Evolutionary conservation across 768 basidiomycete species (phyloP), one percentile per base, ranked within the genome.

Genomic region (Piloderma croceum): DNA sequence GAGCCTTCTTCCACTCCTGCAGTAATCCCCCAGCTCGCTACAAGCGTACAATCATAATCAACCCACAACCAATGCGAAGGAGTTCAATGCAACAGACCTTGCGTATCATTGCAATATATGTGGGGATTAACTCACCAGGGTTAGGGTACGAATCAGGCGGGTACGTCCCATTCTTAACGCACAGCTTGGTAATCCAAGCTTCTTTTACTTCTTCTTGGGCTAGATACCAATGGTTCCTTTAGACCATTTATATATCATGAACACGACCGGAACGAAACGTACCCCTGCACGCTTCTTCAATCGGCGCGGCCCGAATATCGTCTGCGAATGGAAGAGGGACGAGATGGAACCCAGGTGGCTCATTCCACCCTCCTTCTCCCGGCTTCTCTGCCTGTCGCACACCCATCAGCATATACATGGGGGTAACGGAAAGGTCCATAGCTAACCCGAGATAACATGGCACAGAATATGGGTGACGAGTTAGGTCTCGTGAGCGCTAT

Each of bases 101-200:
- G n/a, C n/a, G 27, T 29, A 9, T 15, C 27, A 29, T 9, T 15
- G 9, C 27, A 29, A 29, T 29, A 29, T 39, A 17, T 7, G 1
- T 27, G 20, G 39, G 39, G 20, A 24, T 11, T 35, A 22, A 58
- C 79, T 55, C 48, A 94, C 94, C 76, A 49, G 96, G 96, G 62
- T 98, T 91, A 11, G 86, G 88, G 58, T 86, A 86, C 20, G 83
- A 80, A 58, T 91, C 89, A 4, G 92, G 90, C n/a, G 80, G 73
- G 63, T 96, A 98, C 45, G 76, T 59, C 40, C 85, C 84, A 36
- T 81, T 79, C 60, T 84, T 84, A 42, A 91, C 71, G 21, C 74
- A 77, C 18, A 94, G 64, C 61, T 90, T 88, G 52, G 79, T 77
- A 33, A 98, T 78, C 73, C 86, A 83, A 25, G 73, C 71, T 44